Base-by-base conservation (phyloP, 169 alveolate genomes). In the Plasmodium malariae region DNA sequence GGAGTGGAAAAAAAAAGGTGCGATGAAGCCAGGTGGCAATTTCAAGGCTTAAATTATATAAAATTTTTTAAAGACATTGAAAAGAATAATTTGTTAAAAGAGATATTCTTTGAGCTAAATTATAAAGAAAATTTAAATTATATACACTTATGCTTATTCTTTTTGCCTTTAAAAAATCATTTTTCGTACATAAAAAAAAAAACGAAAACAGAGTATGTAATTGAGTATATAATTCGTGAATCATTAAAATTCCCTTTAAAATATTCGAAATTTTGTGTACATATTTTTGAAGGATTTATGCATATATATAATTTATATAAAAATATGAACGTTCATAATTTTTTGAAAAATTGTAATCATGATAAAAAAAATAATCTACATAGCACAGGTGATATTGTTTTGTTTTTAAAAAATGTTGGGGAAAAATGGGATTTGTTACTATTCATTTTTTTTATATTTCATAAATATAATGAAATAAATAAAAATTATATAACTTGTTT, bases 231-330 rank as follows among this genome's bases (percentile, higher is more conserved):
- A 19, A 60, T 80, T 80, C 45, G 90, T 26, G 90, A 80, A 67
- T 80, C 90, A 12, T 45, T 80, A 67, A 80, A 80, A 55, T 80
- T 80, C 34, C 90, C 90, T 11, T 70, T 80, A 54, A 80, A 80
- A 59, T 51, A 80, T 65, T 69, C 85, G 30, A 80, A 80, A 80
- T 80, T 80, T 54, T 80, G 90, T 80, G 83, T 67, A 43, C 14
- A 63, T 9, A 80, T 80, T 28, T 80, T 26, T 67, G 90, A 80
- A 68, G 67, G 76, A 24, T 80, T 80, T 80, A 26, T 24, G 12
- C 65, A 57, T 70, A 37, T 80, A 59, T 80, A 80, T 60, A 32
- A 80, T 12, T 59, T 80, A 34, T 80, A 80, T 60, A 80, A 63
- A 80, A 80, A 65, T 37, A 67, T 67, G 17, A 60, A 63, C 24